Base-by-base conservation (phyloP, 768 basidiomycete genomes). In the Pleurotus tuoliensis region DNA sequence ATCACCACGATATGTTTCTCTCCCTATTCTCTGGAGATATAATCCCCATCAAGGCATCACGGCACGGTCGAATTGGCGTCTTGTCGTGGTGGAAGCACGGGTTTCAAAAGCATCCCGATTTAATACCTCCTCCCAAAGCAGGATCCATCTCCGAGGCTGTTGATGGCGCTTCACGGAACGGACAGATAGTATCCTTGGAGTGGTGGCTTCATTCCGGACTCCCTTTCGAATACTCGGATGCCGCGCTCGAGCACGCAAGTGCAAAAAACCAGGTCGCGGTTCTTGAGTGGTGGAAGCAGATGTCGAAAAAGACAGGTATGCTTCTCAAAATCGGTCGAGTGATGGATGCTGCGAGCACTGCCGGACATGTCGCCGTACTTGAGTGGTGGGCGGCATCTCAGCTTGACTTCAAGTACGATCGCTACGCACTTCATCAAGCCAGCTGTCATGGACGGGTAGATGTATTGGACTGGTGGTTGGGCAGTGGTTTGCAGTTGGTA, bases 371-470 rank as follows among this genome's bases (percentile, higher is more conserved):
- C 39, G 76, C 81, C 16, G 86, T 83, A 2, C 80, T 94, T 38
- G 88, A 89, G 67, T 94, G 92, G 91, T 94, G 91, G 91, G 83
- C 86, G 2, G 77, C 81, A 3, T 90, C 89, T 1, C 83, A 86
- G 57, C 76, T 92, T 39, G 90, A 91, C 45, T 81, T 82, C 59
- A 89, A 89, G 64, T 90, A 91, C 69, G 90, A 92, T 64, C 80
- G 82, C 43, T 81, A 85, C 60, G 88, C 88, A 25, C 72, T 93
- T 61, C 83, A 90, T 57, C 84, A 88, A 58, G 90, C 92, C 1
- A 88, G 87, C 59, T 87, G 85, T 70, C 81, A 86, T 55, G 92
- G 92, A 16, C 90, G 84, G 70, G 81, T 92, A 9, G 83, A 90
- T 22, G 87, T 91, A 18, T 71, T 94, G 59, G 75, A 88, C 62